Evolutionary conservation across 1,139 yeast species (phyloP), one percentile per base, ranked within the genome.

Genomic region (Kodamaea arcana): DNA sequence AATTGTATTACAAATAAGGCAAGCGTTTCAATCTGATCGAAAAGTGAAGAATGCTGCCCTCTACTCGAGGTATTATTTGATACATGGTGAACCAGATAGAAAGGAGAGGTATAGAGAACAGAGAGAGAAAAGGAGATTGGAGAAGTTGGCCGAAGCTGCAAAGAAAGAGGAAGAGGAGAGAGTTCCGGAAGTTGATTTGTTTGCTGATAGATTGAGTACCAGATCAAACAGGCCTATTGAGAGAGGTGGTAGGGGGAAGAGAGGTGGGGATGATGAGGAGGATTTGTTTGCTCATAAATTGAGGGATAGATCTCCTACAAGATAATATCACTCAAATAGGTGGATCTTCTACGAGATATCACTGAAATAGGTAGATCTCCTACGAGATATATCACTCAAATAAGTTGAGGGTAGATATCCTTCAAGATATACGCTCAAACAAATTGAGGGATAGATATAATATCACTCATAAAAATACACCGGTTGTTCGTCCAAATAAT

Each of bases 71-170:
- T 83, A 82, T 53, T 83, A 83, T 56, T 62, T 82, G 41, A 52
- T 81, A 14, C 81, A 83, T 48, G 94, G 94, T 3, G 92, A 82
- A 48, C 94, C 94, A 0, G 78, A 77, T 32, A 62, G 78, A 36
- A 34, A 33, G 6, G 39, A 13, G 17, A 25, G 28, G 31, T 15
- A 24, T 31, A 27, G 24, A 16, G 24, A 6, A 24, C 6, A 24
- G 30, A 35, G 42, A 32, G 4, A 14, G 27, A 12, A 62, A 58
- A 33, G 69, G 65, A 11, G 14, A 29, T 24, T 20, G 16, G 18
- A 29, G 16, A 22, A 7, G 11, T n/a, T 13, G 16, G 24, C 32
- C 11, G 18, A 30, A 29, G n/a, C 32, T 15, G 35, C 34, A 40
- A 45, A 40, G 39, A 38, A 11, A 30, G 33, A 29, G 31, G 35